phyloP scores from a whole-genome alignment of 176 grass and related monocot species.

The Metroxylon sagu region DNA sequence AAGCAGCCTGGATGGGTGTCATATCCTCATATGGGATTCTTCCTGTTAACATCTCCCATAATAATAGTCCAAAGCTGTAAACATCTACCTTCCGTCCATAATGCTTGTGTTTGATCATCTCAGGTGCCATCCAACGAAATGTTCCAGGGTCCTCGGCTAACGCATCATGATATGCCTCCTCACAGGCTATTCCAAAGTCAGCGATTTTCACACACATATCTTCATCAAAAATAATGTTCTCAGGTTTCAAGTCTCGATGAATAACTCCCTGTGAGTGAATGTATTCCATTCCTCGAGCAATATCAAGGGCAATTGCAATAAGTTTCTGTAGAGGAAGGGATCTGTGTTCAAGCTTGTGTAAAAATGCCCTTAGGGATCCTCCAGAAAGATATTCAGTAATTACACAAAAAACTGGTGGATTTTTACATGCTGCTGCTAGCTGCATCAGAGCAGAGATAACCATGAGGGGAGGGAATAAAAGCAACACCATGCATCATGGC shows the following conservation, averaged over 20 bases:
- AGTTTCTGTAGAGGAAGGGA: conserved; percentile 53
- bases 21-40: conserved; percentile 74
- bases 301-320: conserved; percentile 53
- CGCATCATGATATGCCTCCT: conserved; percentile 48
- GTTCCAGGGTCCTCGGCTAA: conserved; percentile 75
- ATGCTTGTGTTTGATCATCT: conserved; percentile 78
- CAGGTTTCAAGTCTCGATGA: conserved; percentile 89
- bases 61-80: conserved; percentile 79
- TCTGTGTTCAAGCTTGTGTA: conserved; percentile 60
- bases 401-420: conserved; percentile 72
- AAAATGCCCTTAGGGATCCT: conserved; percentile 66
- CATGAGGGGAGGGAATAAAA: not conserved
- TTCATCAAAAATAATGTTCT: conserved; percentile 91
- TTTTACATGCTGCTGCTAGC: conserved; percentile 73
- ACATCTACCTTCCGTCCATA: conserved; percentile 84
- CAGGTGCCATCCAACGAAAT: conserved; percentile 97
- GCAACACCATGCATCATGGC: too few relatives aligned
- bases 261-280: conserved; percentile 87
- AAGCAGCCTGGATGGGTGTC: conserved; percentile 85
- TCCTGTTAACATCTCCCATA: conserved; percentile 84
- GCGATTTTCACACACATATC: conserved; percentile 68
- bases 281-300: conserved; percentile 75
- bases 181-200: conserved; percentile 91
- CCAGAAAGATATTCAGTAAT: conserved; percentile 86
- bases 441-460: conserved; percentile 28